A percentile compares a stretch with the other conserved stretches of the same genome.
These are phyloP conservation scores for Citrus reticulata DNA, from an alignment of 345 rosid genomes.

Conservation along the genomic window DNA sequence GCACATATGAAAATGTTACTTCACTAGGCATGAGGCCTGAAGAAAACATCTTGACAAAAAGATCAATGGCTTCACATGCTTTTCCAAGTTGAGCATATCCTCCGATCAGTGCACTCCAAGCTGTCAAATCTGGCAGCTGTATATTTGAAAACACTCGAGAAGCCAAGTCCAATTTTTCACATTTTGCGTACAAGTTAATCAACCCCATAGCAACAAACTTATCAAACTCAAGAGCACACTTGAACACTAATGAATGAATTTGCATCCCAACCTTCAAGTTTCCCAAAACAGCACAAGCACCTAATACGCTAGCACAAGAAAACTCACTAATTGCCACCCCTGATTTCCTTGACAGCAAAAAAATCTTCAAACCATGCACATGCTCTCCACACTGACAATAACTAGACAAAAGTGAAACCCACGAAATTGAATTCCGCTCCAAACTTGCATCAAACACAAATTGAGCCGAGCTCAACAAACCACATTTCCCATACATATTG, in stretches of 20 bases:
- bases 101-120: conserved; percentile 33
- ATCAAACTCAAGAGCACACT: conserved; percentile 25
- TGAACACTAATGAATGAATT: conserved; percentile 24
- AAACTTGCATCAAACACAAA: conserved; percentile 18
- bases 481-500: conserved; percentile 38
- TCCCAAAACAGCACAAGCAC: conserved; percentile 26
- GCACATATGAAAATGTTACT: conserved; percentile 27
- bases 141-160: conserved; percentile 17
- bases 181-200: conserved; percentile 28
- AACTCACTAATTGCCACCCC: conserved; percentile 27
- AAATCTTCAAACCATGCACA: conserved; percentile 16
- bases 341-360: conserved; percentile 13
- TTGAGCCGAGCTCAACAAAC: conserved; percentile 21
- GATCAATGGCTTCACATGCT: conserved; percentile 24
- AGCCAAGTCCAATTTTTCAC: conserved; percentile 26
- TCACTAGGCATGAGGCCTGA: conserved; percentile 24
- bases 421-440: conserved; percentile 24
- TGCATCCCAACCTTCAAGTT: conserved; percentile 32
- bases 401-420: conserved; percentile 31
- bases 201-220: conserved; percentile 26
- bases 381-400: conserved; percentile 27
- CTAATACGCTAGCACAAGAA: conserved; percentile 25
- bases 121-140: conserved; percentile 13
- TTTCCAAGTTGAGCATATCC: conserved; percentile 30
- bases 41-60: conserved; percentile 22